Base-by-base conservation (phyloP, 768 basidiomycete species). In the Gymnopilus dilepis region DNA sequence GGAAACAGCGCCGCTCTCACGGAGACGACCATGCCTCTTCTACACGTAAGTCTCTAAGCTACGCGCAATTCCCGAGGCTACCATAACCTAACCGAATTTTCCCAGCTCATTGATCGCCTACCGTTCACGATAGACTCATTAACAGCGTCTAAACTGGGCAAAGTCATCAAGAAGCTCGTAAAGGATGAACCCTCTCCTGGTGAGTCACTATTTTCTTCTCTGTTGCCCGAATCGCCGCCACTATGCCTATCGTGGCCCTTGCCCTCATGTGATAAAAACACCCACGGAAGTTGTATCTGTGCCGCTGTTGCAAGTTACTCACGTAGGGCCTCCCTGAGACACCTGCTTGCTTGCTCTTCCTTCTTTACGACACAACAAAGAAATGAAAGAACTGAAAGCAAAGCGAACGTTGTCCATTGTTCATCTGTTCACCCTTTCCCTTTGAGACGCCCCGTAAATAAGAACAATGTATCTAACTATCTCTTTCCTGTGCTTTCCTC, bases 1-100 rank as follows among this genome's bases (percentile, higher is more conserved):
- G 83, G 80, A 48, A 86, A 85, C 62, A 78, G 72, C 58, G 86
- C 88, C 58, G 76, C 82, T 62, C 72, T 88, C 60, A 82, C 84
- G 54, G 89, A 92, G 72, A 93, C 91, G 5, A 86, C 89, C 59
- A 95, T 94, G 93, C 92, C 92, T 31, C 78, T 94, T 67, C 78
- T 95, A 53, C 91, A 94, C 77, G 93, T 94, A 77, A 80, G 92
- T 86, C 54, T 56, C 48, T 38, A 4, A 31, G 30, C 47, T 31
- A 28, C 45, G 2, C 8, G 1, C 38, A 33, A 53, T 42, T 63
- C 24, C 34, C 21, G 22, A 41, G 6, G 42, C 51, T 7, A n/a
- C 60, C 28, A 58, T 40, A 52, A 61, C 13, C 41, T 37, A 34
- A 65, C 56, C 41, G n/a, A 52, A 48, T 62, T 31, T 58, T 47